A percentile compares a stretch with the other conserved stretches of the same genome.
Evolutionary conservation across 1,284 basidiomycete genomes (phyloP).

Genomic region (Porodaedalea pini): DNA sequence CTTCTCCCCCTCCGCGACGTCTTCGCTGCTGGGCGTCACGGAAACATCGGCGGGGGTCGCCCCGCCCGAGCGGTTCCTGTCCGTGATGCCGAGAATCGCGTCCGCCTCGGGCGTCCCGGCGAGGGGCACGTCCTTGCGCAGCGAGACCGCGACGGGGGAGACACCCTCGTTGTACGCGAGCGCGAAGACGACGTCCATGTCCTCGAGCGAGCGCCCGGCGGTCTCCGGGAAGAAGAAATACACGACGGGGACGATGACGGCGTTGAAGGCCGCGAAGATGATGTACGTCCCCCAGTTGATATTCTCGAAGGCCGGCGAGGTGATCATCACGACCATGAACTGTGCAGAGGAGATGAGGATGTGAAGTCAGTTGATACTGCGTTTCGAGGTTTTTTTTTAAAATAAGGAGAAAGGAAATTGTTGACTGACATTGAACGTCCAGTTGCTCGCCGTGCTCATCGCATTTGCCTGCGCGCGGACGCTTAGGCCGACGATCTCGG

Average conservation of each 20-base stretch:
- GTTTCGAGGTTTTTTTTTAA: no score
- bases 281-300: slow-evolving; percentile 45
- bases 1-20: neutral
- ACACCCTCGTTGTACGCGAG: slow-evolving; percentile 54
- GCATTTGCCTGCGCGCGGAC: slow-evolving; percentile 69
- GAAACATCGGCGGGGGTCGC: no score
- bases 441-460: slow-evolving; percentile 64
- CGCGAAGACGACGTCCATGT: slow-evolving; percentile 64
- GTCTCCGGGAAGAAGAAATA: slow-evolving; percentile 71
- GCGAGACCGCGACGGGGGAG: slow-evolving; percentile 52
- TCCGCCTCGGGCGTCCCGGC: slow-evolving; percentile 21
- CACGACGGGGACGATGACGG: slow-evolving; percentile 55
- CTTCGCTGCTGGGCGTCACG: no score
- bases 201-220: slow-evolving; percentile 58
- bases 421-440: slow-evolving; percentile 52
- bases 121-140: slow-evolving; percentile 50
- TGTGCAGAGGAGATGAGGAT: neutral
- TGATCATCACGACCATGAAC: slow-evolving; percentile 64
- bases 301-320: slow-evolving; percentile 60
- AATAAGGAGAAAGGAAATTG: no score
- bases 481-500: slow-evolving; percentile 60
- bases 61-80: no score
- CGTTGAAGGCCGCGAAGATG: slow-evolving; percentile 60
- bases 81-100: slow-evolving; percentile 17
- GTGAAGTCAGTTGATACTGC: no score